Evolutionary conservation across 2,329 filamentous ascomycete species (phyloP), one percentile per base, ranked within the genome.

Genomic region (Falciphora oryzae): DNA sequence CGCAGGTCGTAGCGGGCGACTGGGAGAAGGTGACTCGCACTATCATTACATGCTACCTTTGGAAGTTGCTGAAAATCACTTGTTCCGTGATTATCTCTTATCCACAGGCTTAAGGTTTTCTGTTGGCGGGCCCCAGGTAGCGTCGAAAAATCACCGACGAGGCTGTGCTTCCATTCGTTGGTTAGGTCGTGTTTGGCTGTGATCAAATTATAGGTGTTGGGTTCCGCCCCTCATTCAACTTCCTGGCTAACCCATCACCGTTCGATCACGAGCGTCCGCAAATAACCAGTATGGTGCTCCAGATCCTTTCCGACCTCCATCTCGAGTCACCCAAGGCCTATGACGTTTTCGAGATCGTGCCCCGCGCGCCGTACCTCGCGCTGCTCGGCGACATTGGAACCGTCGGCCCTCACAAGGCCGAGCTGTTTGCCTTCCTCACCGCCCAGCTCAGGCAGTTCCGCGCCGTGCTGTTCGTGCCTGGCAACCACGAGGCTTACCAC

Each of bases 241-340:
- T 6, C 16, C 16, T 22, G 7, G 18, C 38, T 11, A 6, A 53
- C 44, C 8, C 44, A 11, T n/a, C 8, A 53, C 44, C 4, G 2
- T 53, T 53, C 6, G 1, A 25, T 25, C 18, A 25, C 44, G 2
- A 53, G 7, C 44, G 38, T n/a, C 13, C 4, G 29, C 58, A 29
- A 60, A 58, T 59, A 27, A 27, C 29, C 25, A 32, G 13, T 7
- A 74, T 73, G 69, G 64, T 69, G 13, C 64, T 79, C 27, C 77
- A 85, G 67, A 79, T 87, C 60, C 65, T 86, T n/a, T 86, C 84
- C 0, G 84, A 87, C 71, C 75, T 87, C 4, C 84, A 87, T 66
- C 76, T 87, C 10, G 83, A 87, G 69, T 69, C 71, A 11, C 77
- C 79, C 0, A 74, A 76, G 58, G 73, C 75, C 25, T 87, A 87